These are phyloP conservation scores for Penicillium hordei DNA, from an alignment of 2,329 filamentous ascomycete species.

Conservation along the genomic window DNA sequence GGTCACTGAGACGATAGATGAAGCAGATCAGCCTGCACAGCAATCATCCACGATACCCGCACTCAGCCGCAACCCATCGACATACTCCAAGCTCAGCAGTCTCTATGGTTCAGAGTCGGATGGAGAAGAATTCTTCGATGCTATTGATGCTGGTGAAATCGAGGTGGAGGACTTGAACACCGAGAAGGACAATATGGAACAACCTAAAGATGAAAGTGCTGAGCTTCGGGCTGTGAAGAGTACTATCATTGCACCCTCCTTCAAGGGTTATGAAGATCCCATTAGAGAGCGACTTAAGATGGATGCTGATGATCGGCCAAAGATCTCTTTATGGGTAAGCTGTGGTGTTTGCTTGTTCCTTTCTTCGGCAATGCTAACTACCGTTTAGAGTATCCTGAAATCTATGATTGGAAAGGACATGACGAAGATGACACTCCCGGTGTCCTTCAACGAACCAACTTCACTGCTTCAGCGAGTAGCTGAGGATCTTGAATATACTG, in stretches of 20 bases:
- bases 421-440: slow-evolving; percentile 98
- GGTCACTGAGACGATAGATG: slow-evolving; percentile 11
- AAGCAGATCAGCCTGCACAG: slow-evolving; percentile 13
- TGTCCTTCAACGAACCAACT: slow-evolving; percentile 98
- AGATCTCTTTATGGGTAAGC: slow-evolving; percentile 91
- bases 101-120: slow-evolving; percentile 74
- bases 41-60: slow-evolving; percentile 10
- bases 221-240: slow-evolving; percentile 51
- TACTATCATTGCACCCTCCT: slow-evolving; percentile 72
- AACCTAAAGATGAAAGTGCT: slow-evolving; percentile 39
- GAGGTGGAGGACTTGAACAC: slow-evolving; percentile 63
- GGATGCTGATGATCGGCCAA: slow-evolving; percentile 88
- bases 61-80: slow-evolving; percentile 61
- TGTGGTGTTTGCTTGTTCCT: neutral
- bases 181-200: slow-evolving; percentile 47
- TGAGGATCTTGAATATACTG: slow-evolving; percentile 97
- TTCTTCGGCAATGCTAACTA: slow-evolving; percentile 6
- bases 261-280: slow-evolving; percentile 88
- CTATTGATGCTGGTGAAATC: slow-evolving; percentile 88
- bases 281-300: slow-evolving; percentile 77
- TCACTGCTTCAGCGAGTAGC: slow-evolving; percentile 91
- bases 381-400: slow-evolving; percentile 79
- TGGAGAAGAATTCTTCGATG: slow-evolving; percentile 95
- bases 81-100: slow-evolving; percentile 68
- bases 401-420: slow-evolving; percentile 99